A percentile compares a stretch with the other conserved stretches of the same genome.
These are phyloP conservation scores for Myrica gale DNA, from an alignment of 306 rosid species.

Conservation along the genomic window DNA sequence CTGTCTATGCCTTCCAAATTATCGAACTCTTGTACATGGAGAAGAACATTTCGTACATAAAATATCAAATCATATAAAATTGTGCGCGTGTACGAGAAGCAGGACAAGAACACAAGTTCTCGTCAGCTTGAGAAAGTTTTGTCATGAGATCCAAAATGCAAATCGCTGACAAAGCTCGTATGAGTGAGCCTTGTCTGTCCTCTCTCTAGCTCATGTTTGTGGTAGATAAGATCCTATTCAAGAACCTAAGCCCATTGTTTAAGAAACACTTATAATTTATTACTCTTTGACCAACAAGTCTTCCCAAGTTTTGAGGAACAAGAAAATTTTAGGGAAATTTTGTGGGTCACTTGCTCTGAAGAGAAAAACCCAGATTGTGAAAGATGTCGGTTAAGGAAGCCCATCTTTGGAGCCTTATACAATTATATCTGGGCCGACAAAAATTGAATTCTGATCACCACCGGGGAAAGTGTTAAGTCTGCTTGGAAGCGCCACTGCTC, in stretches of 20 bases:
- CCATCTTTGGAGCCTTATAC: too few species aligned
- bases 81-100: conserved; percentile 23
- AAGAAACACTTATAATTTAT: not conserved
- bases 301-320: not conserved
- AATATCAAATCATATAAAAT: conserved; percentile 32
- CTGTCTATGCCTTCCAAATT: conserved; percentile 28
- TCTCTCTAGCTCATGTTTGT: conserved; percentile 10
- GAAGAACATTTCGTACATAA: conserved; percentile 34
- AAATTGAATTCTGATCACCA: too few species aligned
- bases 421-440: too few species aligned
- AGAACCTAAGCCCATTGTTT: not conserved
- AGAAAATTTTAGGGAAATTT: too few species aligned
- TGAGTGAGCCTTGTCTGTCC: conserved; percentile 20
- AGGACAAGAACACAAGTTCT: conserved; percentile 33
- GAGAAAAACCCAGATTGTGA: too few species aligned
- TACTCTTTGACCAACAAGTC: not conserved
- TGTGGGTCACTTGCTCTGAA: too few species aligned
- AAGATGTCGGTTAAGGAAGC: too few species aligned
- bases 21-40: not conserved
- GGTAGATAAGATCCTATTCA: not conserved
- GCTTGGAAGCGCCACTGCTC: too few species aligned
- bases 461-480: too few species aligned
- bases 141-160: conserved; percentile 36
- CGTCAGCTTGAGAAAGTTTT: conserved; percentile 31
- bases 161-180: conserved; percentile 42